These are phyloP conservation scores for Cladosporium phlei DNA, from an alignment of 2,329 filamentous ascomycete genomes.

Conservation along the genomic window DNA sequence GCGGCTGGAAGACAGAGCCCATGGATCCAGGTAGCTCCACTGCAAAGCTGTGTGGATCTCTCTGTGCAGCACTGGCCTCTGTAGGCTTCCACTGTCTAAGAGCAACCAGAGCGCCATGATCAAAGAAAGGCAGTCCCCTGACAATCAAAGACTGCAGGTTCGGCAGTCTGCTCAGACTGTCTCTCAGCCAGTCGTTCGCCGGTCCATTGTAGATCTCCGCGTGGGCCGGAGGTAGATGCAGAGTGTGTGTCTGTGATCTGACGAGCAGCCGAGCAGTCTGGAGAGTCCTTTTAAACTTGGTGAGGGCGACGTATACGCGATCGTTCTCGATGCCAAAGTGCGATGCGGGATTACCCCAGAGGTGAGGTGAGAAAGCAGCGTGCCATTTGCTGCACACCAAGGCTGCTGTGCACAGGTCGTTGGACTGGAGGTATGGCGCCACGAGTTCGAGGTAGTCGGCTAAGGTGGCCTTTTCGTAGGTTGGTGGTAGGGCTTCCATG, in stretches of 20 bases:
- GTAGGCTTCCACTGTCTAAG: conserved; percentile 35
- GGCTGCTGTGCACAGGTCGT: conserved; percentile 52
- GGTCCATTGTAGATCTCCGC: conserved; percentile 58
- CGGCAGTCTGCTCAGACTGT: conserved; percentile 55
- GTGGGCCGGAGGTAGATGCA: conserved; percentile 57
- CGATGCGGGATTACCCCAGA: conserved; percentile 60
- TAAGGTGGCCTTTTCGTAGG: conserved; percentile 54
- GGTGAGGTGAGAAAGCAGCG: conserved; percentile 52
- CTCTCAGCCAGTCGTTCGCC: conserved; percentile 54
- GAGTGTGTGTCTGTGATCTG: conserved; percentile 55
- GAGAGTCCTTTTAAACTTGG: conserved; percentile 54
- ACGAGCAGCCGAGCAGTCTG: conserved; percentile 50
- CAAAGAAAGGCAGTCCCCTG: conserved; percentile 56
- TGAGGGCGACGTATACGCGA: conserved; percentile 57
- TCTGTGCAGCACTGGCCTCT: conserved; percentile 16
- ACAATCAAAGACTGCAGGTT: conserved; percentile 57
- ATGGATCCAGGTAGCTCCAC: conserved; percentile 32
- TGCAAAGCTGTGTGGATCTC: conserved; percentile 16
- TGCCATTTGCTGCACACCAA: conserved; percentile 57
- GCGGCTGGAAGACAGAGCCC: conserved; percentile 20
- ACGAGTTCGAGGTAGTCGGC: conserved; percentile 54
- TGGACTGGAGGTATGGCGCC: conserved; percentile 52
- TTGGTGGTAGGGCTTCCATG: conserved; percentile 57
- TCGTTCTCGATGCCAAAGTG: conserved; percentile 59
- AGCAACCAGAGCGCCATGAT: conserved; percentile 49